phyloP scores from a whole-genome alignment of 192 early-diverging fungal genomes.

The Coemansia sp. region DNA sequence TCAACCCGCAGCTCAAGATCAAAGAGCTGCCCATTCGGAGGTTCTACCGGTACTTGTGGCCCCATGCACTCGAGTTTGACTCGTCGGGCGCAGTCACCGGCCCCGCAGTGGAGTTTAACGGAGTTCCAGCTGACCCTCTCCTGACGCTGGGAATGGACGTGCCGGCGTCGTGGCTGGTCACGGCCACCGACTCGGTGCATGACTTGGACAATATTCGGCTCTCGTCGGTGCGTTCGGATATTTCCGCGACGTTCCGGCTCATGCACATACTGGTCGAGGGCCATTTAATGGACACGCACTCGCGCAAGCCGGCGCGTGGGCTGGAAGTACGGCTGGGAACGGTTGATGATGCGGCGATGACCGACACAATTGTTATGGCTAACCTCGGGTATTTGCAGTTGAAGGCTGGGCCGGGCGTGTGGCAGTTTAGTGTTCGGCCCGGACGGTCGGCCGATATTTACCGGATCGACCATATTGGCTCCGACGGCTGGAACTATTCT shows the following conservation, averaged over 20 bases:
- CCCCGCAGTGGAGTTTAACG: conserved; percentile 68
- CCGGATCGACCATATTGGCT: conserved; percentile 56
- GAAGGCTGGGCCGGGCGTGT: conserved; percentile 89
- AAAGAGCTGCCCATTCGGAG: conserved; percentile 76
- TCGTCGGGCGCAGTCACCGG: conserved; percentile 17
- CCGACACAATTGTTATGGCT: conserved; percentile 98
- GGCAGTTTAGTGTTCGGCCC: conserved; percentile 74
- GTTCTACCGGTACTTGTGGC: conserved; percentile 88
- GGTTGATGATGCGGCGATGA: conserved; percentile 56
- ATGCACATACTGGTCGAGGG: conserved; percentile 88
- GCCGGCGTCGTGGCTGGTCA: conserved; percentile 86
- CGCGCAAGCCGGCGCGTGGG: conserved; percentile 79
- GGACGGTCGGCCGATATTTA: conserved; percentile 84
- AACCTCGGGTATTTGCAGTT: conserved; percentile 97
- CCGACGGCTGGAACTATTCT: conserved; percentile 38
- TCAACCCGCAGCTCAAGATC: conserved; percentile 60
- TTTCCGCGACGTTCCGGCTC: conserved; percentile 77
- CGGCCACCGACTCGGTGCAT: conserved; percentile 72
- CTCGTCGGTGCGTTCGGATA: conserved; percentile 41
- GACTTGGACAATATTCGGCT: conserved; percentile 94
- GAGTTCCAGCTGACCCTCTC: conserved; percentile 74
- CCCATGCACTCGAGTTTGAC: conserved; percentile 66
- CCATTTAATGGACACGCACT: conserved; percentile 72
- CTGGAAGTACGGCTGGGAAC: conserved; percentile 88
- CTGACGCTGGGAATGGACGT: conserved; percentile 88